phyloP scores from a whole-genome alignment of 2,329 filamentous ascomycete species.

The Juglanconis sp. region DNA sequence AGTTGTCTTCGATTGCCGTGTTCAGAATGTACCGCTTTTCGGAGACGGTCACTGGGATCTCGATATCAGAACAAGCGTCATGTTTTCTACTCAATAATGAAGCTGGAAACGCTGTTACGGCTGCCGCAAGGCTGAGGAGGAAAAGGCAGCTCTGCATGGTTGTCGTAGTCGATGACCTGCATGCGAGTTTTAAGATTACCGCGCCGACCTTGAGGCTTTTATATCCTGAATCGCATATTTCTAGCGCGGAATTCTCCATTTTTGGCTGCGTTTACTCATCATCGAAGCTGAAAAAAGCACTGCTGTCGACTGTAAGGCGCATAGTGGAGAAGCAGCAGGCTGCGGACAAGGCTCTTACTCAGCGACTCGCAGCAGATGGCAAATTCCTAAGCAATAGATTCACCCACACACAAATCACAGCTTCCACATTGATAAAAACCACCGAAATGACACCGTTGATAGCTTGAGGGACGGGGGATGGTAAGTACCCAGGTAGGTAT shows the following conservation, averaged over 20 bases:
- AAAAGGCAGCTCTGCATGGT: not conserved
- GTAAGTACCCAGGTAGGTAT: too few relatives aligned
- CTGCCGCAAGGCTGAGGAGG: not conserved
- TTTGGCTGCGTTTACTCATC: not conserved
- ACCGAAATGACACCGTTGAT: too few relatives aligned
- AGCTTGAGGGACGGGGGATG: too few relatives aligned
- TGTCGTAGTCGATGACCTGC: not conserved
- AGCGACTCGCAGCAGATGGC: not conserved
- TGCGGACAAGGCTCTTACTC: not conserved
- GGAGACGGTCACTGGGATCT: constrained; percentile 26
- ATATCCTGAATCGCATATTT: too few relatives aligned
- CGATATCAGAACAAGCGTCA: constrained; percentile 21
- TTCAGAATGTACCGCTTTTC: constrained; percentile 27
- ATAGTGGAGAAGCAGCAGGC: not conserved
- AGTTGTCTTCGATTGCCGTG: constrained; percentile 25
- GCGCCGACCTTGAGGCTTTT: too few relatives aligned
- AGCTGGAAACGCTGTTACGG: constrained; percentile 10
- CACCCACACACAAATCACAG: not conserved
- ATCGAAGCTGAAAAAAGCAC: not conserved
- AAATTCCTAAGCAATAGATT: not conserved
- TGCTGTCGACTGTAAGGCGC: not conserved
- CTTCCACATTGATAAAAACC: not conserved
- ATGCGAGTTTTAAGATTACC: not conserved
- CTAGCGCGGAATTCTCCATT: too few relatives aligned
- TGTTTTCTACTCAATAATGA: not conserved